These are phyloP conservation scores for Thozetella sp. DNA, from an alignment of 495 filamentous ascomycete species.

Conservation along the genomic window DNA sequence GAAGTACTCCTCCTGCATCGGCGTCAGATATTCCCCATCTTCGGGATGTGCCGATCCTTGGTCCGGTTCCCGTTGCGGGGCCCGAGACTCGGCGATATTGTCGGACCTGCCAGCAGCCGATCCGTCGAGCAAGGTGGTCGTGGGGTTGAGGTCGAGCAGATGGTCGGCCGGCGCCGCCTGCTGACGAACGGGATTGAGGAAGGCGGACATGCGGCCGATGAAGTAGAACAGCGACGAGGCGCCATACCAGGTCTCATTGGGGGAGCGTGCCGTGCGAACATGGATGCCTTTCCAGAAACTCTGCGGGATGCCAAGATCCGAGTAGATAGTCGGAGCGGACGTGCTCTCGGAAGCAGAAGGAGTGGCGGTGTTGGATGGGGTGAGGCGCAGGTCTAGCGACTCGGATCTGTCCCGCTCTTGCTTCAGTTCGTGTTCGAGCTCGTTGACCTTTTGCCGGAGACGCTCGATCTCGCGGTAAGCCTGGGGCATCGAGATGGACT, in stretches of 20 bases:
- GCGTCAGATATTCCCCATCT: slow-evolving; percentile 18
- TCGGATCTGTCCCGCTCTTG: background rate
- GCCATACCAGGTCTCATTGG: slow-evolving; percentile 33
- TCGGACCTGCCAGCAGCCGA: background rate
- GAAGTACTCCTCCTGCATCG: slow-evolving; percentile 50
- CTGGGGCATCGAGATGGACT: slow-evolving; percentile 35
- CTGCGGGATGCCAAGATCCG: slow-evolving; percentile 7
- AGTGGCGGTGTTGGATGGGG: slow-evolving; percentile 6
- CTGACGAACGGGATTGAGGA: slow-evolving; percentile 29
- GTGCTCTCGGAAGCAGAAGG: too few relatives aligned
- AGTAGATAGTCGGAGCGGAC: slow-evolving; percentile 5
- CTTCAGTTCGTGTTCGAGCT: slow-evolving; percentile 36
- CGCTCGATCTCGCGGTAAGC: slow-evolving; percentile 45
- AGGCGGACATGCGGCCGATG: slow-evolving; percentile 33
- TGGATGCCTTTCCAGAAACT: slow-evolving; percentile 22
- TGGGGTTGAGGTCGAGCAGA: slow-evolving; percentile 6
- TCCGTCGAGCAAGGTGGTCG: background rate
- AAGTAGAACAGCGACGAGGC: slow-evolving; percentile 41
- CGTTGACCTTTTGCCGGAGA: slow-evolving; percentile 32
- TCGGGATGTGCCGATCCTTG: too few relatives aligned
- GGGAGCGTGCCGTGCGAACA: slow-evolving; percentile 24
- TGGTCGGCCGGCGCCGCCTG: slow-evolving; percentile 21
- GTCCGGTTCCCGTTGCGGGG: background rate
- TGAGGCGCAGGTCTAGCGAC: slow-evolving; percentile 7
- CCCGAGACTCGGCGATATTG: too few relatives aligned